Evolutionary conservation across 805 yeast genomes (phyloP).

Genomic region (Candida ipomoeae): DNA sequence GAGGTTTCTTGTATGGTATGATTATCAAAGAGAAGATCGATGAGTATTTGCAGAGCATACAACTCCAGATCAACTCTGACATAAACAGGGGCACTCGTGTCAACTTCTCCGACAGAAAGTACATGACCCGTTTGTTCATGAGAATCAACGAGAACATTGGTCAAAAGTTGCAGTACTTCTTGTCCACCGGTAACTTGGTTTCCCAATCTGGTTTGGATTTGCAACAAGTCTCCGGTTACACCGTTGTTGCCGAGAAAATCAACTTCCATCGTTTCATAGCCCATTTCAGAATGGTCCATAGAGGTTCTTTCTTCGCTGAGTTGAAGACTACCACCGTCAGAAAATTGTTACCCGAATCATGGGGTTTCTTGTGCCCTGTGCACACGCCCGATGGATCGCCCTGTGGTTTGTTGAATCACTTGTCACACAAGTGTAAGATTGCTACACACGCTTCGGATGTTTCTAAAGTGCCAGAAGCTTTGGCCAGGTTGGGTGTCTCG

Average conservation of each 20-base stretch:
- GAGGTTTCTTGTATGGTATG: conserved; percentile 96
- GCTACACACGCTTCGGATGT: conserved; percentile 76
- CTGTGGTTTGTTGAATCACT: conserved; percentile 95
- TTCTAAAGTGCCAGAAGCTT: conserved; percentile 59
- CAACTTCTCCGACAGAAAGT: conserved; percentile 78
- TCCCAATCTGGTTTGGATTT: conserved; percentile 96
- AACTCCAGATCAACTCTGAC: conserved; percentile 72
- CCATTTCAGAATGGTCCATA: conserved; percentile 99
- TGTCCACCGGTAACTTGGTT: conserved; percentile 95
- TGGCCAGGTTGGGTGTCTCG: conserved; percentile 72
- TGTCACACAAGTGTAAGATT: conserved; percentile 90
- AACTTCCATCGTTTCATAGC: conserved; percentile 95
- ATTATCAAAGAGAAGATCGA: conserved; percentile 94
- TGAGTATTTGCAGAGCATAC: conserved; percentile 75
- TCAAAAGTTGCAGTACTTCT: conserved; percentile 86
- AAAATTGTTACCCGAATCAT: conserved; percentile 92
- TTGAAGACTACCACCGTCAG: conserved; percentile 96
- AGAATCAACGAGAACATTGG: conserved; percentile 92
- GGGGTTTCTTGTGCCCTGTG: conserved; percentile 99
- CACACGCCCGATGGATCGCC: conserved; percentile 99
- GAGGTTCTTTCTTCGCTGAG: conserved; percentile 99
- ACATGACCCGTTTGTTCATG: conserved; percentile 71
- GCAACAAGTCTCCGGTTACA: conserved; percentile 96
- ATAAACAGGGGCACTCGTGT: conserved; percentile 75
- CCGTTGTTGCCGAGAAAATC: conserved; percentile 98